Percentiles rank a stretch among this genome's conserved stretches.
phyloP scores from a whole-genome alignment of 306 rosid genomes.

The Rosa persica region DNA sequence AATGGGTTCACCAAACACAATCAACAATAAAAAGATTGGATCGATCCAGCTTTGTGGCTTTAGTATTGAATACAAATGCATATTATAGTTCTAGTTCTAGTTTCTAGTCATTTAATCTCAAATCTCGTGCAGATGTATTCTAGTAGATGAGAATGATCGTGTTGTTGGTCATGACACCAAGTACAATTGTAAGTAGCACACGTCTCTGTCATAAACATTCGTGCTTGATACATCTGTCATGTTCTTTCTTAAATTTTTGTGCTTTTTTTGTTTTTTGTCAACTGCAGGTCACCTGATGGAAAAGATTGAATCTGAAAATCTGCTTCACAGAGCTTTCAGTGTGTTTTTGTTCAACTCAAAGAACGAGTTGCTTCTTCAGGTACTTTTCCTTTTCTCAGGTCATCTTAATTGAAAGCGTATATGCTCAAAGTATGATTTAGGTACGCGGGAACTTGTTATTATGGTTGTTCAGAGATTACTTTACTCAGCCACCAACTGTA shows the following conservation, averaged over 20 bases:
- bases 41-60: neutral
- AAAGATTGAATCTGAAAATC: constrained; percentile 80
- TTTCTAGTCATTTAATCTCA: constrained; percentile 16
- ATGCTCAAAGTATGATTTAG: neutral
- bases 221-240: neutral
- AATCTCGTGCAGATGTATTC: constrained; percentile 69
- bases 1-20: neutral
- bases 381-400: constrained; percentile 23
- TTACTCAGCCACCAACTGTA: neutral
- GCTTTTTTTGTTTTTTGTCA: neutral
- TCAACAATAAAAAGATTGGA: neutral
- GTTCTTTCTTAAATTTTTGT: constrained; percentile 14
- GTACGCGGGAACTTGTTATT: neutral
- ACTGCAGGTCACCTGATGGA: constrained; percentile 92
- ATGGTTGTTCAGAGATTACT: neutral
- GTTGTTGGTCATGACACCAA: constrained; percentile 95
- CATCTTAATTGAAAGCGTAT: neutral
- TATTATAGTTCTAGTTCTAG: neutral
- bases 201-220: neutral
- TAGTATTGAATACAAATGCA: neutral
- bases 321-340: constrained; percentile 95
- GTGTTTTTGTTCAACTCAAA: constrained; percentile 94
- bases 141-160: constrained; percentile 91
- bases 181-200: constrained; percentile 75
- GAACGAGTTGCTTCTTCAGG: constrained; percentile 96